A percentile compares a stretch with the other conserved stretches of the same genome.
Conservation (phyloP, 306 rosid species). For the Fragaria vesca region DNA sequence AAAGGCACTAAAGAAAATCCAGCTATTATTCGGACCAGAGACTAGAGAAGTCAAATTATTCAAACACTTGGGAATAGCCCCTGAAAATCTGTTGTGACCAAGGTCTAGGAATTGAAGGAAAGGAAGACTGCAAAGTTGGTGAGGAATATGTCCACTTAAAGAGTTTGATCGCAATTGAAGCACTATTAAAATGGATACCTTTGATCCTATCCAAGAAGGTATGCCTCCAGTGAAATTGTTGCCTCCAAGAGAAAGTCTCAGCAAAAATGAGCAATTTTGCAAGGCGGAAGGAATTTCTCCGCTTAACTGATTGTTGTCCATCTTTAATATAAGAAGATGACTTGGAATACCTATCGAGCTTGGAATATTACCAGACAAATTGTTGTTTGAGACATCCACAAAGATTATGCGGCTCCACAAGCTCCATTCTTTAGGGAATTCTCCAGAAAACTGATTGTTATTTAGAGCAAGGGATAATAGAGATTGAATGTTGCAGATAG, state of each 20-base stretch:
- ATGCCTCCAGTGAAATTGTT: neutral
- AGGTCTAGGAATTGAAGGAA: neutral
- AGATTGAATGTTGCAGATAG: neutral
- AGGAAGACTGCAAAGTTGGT: neutral
- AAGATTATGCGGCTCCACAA: rapidly evolving
- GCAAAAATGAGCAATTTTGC: neutral
- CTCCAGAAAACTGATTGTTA: neutral
- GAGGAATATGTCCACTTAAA: neutral
- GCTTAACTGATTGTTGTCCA: neutral
- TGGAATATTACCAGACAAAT: neutral
- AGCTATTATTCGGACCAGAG: too few species aligned
- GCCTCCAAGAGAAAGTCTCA: neutral
- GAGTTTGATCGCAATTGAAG: neutral
- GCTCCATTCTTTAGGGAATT: neutral
- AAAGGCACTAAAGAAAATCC: rapidly evolving
- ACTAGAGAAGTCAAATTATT: neutral
- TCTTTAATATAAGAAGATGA: rapidly evolving
- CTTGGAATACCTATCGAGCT: neutral
- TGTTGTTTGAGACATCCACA: neutral
- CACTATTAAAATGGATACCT: neutral
- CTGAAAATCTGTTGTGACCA: neutral
- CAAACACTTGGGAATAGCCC: neutral
- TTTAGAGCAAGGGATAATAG: rapidly evolving
- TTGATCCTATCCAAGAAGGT: neutral
- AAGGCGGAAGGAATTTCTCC: neutral